Evolutionary conservation across 2,329 filamentous ascomycete species (phyloP).

Genomic region (Aurifilum marmelostoma): DNA sequence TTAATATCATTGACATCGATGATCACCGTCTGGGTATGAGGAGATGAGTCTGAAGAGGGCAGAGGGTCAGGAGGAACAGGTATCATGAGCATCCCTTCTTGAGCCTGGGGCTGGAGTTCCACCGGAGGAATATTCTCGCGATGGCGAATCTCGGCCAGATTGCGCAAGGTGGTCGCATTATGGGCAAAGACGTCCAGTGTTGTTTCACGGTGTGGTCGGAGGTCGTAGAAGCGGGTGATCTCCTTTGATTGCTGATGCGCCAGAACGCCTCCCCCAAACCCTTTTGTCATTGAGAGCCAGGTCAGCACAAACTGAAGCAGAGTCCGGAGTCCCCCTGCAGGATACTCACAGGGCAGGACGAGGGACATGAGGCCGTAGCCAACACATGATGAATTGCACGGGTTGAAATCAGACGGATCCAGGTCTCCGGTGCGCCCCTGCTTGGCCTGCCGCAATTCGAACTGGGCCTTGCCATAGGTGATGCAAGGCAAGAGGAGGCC

Average conservation of each 20-base stretch:
- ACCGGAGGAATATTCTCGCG: constrained; percentile 16
- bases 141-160: constrained; percentile 24
- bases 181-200: constrained; percentile 15
- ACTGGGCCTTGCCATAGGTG: constrained; percentile 25
- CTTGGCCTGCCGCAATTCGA: constrained; percentile 22
- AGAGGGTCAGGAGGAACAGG: constrained; percentile 3
- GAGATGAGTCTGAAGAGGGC: background rate
- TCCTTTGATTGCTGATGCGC: constrained; percentile 24
- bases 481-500: constrained; percentile 27
- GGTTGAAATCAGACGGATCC: constrained; percentile 5
- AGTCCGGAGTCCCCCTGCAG: background rate
- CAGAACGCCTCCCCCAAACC: constrained; percentile 26
- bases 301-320: constrained; percentile 2
- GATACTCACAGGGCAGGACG: constrained; percentile 23
- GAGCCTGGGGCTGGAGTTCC: constrained; percentile 2
- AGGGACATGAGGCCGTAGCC: constrained; percentile 21
- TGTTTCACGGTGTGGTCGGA: constrained; percentile 7
- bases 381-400: constrained; percentile 21
- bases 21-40: background rate
- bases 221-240: constrained; percentile 18
- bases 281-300: background rate
- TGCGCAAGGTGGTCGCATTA: constrained; percentile 25
- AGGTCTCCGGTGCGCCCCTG: constrained; percentile 12
- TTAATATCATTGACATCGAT: background rate
- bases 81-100: constrained; percentile 17